Base-by-base conservation (phyloP, 2,329 filamentous ascomycete species). In the Hymenoscyphus scutula region DNA sequence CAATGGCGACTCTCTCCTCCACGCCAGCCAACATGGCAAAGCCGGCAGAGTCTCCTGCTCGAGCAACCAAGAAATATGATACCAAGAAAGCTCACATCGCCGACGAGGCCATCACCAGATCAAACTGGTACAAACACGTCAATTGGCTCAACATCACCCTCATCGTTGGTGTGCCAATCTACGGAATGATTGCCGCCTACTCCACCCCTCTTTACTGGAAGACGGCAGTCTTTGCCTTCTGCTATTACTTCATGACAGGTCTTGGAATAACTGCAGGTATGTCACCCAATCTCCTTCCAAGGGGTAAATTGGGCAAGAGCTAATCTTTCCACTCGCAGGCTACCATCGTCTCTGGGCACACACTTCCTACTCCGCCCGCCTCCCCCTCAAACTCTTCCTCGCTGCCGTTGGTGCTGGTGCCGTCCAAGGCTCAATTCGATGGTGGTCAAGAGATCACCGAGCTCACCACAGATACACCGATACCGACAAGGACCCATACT, bases 381-480 rank as follows among this genome's bases (percentile, higher is more conserved):
- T 88, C 15, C 90, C 90, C 53, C 85, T 96, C 62, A 88, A 89
- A 77, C 86, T 95, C 73, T 94, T 91, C 79, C 86, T 96, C 67
- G 91, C 91, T 64, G 88, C 88, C 56, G 86, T 91, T 66, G 91
- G 91, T 63, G 90, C 89, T 72, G 91, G 91, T 78, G 90, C 91
- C 68, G 90, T 94, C 62, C 86, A 96, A 76, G 91, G 91, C 62
- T 95, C 91, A 54, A 89, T 93, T 74, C 84, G 91, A 77, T 96
- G 91, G 91, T 96, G 91, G 92, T 87, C 90, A 65, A 86, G 90
- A 72, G 91, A 89, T 74, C 92, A 96, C 80, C 88, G 92, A 70
- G 89, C 91, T 72, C 91, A 96, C 77, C 91, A 96, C 82, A 86
- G 92, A 72, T 96, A 95, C 77, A 96, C 92, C 80, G 92, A 96